A percentile compares a stretch with the other conserved stretches of the same genome.
Evolutionary conservation across 2,329 filamentous ascomycete genomes (phyloP).

Genomic region (Calonectria pauciramosa): DNA sequence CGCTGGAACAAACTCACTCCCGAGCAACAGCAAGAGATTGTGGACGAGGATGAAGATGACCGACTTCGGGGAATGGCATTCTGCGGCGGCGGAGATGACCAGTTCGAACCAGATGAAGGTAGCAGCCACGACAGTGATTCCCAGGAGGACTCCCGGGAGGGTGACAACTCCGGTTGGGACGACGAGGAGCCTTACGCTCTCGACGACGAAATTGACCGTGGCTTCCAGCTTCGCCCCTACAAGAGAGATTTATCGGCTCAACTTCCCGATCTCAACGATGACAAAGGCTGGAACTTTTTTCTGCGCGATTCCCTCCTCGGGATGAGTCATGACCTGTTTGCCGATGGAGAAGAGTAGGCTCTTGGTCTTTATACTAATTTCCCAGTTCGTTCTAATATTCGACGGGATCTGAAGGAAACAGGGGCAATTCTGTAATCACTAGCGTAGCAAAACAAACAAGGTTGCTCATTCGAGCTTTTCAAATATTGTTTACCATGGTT

Average conservation of each 20-base stretch:
- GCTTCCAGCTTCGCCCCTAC: conserved; percentile 47
- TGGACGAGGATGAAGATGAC: conserved; percentile 53
- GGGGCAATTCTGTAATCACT: not conserved
- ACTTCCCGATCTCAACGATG: conserved; percentile 38
- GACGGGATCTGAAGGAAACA: not conserved
- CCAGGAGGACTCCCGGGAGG: conserved; percentile 4
- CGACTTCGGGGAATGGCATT: conserved; percentile 52
- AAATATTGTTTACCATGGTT: not conserved
- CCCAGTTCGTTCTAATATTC: too few species aligned
- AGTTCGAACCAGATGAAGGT: conserved; percentile 9
- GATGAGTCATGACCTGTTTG: conserved; percentile 29
- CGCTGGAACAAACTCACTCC: conserved; percentile 55
- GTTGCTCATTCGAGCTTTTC: not conserved
- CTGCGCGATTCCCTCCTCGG: conserved; percentile 43
- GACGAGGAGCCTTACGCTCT: conserved; percentile 35
- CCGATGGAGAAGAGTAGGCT: conserved; percentile 40
- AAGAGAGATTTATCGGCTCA: conserved; percentile 15
- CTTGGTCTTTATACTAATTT: conserved; percentile 12
- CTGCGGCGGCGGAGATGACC: conserved; percentile 42
- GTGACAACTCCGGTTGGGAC: conserved; percentile 27
- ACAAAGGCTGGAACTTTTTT: conserved; percentile 44
- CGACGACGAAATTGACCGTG: conserved; percentile 52
- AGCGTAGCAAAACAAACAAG: not conserved
- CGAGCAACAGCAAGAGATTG: conserved; percentile 55
- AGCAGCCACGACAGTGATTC: not conserved